Percentiles rank a stretch among this genome's conserved stretches.
Conservation (phyloP, 1,139 yeast genomes). For the Zygoascus meyerae region DNA sequence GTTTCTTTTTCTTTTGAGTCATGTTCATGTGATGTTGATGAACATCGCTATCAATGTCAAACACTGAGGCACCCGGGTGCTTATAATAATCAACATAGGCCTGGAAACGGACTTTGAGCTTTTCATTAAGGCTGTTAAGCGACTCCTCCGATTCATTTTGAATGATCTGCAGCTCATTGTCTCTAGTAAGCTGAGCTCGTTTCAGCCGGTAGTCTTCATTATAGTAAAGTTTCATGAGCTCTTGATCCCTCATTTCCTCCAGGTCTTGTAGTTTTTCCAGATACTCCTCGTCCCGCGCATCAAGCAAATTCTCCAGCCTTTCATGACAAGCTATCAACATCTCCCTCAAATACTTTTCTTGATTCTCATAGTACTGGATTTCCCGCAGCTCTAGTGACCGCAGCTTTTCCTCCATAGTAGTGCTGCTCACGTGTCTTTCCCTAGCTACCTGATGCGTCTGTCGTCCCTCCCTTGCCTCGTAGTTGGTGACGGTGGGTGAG, state of each 20-base stretch:
- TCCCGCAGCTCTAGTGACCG: slow-evolving; percentile 10
- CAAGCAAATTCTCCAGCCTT: slow-evolving; percentile 49
- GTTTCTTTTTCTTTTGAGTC: slow-evolving; percentile 6
- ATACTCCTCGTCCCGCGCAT: slow-evolving; percentile 64
- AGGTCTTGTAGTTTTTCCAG: slow-evolving; percentile 49
- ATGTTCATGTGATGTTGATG: slow-evolving; percentile 5
- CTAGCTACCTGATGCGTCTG: not conserved
- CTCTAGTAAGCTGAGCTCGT: slow-evolving; percentile 68
- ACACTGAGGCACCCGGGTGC: slow-evolving; percentile 7
- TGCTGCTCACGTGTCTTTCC: not conserved
- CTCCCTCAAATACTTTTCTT: slow-evolving; percentile 15
- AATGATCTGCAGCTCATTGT: slow-evolving; percentile 66
- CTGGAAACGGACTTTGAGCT: slow-evolving; percentile 6
- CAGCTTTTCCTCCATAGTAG: slow-evolving; percentile 10
- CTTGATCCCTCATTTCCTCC: slow-evolving; percentile 77
- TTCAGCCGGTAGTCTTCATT: slow-evolving; percentile 81
- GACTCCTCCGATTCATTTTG: slow-evolving; percentile 29
- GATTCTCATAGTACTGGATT: slow-evolving; percentile 11
- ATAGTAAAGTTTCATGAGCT: slow-evolving; percentile 64
- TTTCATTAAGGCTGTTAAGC: slow-evolving; percentile 1
- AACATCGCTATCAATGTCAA: slow-evolving; percentile 8
- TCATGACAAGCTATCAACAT: slow-evolving; percentile 13
- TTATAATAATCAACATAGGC: slow-evolving; percentile 10
- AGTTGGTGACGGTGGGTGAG: no score
- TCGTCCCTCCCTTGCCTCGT: no score